Base-by-base conservation (phyloP, 2,329 filamentous ascomycete species). In the Arthroderma sp. region DNA sequence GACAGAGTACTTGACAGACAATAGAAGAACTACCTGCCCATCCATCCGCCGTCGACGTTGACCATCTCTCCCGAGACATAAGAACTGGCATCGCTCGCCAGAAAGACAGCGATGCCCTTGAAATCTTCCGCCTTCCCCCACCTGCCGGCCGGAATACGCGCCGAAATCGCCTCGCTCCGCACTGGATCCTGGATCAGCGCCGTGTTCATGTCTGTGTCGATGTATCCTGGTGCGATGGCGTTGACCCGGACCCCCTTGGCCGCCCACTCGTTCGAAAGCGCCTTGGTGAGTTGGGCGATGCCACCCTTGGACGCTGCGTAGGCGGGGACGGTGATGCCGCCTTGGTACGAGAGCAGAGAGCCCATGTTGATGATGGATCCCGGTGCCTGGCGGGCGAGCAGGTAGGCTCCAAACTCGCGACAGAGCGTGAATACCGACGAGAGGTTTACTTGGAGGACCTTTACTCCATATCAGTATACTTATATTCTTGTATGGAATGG, bases 191-290 rank as follows among this genome's bases (percentile, higher is more conserved):
- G 80, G 44, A 95, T 81, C 66, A 96, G 72, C 2, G 89, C 90
- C 63, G 79, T 80, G 70, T 95, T 96, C 91, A 95, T 95, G 60
- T 95, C 90, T n/a, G 90, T 95, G 54, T 81, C 87, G 64, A 95
- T 88, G 71, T 95, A 95, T 0, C 90, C 90, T 0, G 90, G 90
- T 1, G 90, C 89, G 67, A 95, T 88, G 6, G 86, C 88, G 70
- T 95, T 95, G 41, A 95, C 89, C 0, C 81, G 88, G 61, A 95
- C 79, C 1, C 89, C 89, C 66, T 83, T 80, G n/a, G 76, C 71
- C 0, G 84, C 82, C 90, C 90, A 95, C 74, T 94, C 88, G 68
- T 95, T 95, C 51, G 84, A 83, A 58, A 95, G 77, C 25, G 85
- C 85, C 74, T 93, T 94, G 55, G 88, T 94, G 59, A 94, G 72